Evolutionary conservation across 306 rosid species (phyloP).

Genomic region (Betula pendula): DNA sequence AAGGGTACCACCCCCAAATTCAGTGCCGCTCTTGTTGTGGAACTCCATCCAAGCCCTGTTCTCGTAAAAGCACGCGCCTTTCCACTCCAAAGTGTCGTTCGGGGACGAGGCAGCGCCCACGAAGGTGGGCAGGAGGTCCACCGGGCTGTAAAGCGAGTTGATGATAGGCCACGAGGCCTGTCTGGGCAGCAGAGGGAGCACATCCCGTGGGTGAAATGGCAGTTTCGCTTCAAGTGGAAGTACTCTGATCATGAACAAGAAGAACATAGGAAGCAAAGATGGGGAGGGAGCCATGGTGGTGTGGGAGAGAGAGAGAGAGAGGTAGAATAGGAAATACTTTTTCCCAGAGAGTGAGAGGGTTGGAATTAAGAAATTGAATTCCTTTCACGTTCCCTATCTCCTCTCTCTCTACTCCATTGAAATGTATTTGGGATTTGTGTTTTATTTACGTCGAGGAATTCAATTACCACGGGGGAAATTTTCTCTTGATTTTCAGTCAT

Average conservation of each 20-base stretch:
- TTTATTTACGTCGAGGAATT: too few species aligned
- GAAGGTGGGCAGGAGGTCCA: conserved; percentile 73
- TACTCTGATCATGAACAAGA: conserved; percentile 9
- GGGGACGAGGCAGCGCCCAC: conserved; percentile 77
- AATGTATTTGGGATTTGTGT: too few species aligned
- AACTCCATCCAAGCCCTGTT: conserved; percentile 87
- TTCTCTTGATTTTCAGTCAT: too few species aligned
- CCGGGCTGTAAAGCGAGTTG: conserved; percentile 67
- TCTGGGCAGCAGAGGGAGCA: conserved; percentile 78
- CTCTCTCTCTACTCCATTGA: too few species aligned
- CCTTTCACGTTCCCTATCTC: not conserved
- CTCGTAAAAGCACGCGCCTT: conserved; percentile 80
- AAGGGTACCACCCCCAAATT: conserved; percentile 94
- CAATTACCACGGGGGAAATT: too few species aligned
- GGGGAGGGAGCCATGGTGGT: conserved; percentile 27
- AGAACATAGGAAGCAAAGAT: conserved; percentile 6
- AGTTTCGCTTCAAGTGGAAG: conserved; percentile 26
- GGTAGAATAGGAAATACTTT: too few species aligned
- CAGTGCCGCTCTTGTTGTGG: conserved; percentile 54
- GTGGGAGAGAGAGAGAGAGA: not conserved
- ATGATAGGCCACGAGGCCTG: conserved; percentile 81
- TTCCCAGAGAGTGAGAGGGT: not conserved
- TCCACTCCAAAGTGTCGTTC: conserved; percentile 43
- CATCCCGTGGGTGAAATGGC: conserved; percentile 61
- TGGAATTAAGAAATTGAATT: too few species aligned